Percentiles rank a stretch among this genome's conserved stretches.
Conservation (phyloP, 2,329 filamentous ascomycete species). For the Nemania diffusa region DNA sequence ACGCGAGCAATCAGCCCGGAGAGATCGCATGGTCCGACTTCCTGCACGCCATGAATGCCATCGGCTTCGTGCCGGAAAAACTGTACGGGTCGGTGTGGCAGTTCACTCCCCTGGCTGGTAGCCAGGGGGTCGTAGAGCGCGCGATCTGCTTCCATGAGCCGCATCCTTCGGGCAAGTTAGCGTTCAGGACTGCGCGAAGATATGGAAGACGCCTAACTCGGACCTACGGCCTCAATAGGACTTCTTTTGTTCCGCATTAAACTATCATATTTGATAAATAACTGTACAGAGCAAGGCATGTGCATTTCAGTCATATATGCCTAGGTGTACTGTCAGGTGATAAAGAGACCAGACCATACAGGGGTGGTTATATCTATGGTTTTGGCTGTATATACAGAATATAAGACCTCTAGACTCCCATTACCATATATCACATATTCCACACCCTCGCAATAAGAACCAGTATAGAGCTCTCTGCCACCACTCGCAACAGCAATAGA, state of each 20-base stretch:
- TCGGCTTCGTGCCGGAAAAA: background rate
- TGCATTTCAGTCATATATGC: too few species aligned
- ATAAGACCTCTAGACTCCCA: too few species aligned
- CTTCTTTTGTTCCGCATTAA: background rate
- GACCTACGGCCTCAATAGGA: background rate
- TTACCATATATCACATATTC: too few species aligned
- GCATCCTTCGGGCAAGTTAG: constrained; percentile 11
- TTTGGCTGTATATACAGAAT: too few species aligned
- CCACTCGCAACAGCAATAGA: too few species aligned
- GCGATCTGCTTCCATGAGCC: constrained; percentile 7
- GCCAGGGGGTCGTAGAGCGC: background rate
- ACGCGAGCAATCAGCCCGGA: background rate
- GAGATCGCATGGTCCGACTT: constrained; percentile 9
- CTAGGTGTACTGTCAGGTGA: too few species aligned
- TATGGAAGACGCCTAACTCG: constrained; percentile 2
- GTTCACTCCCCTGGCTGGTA: background rate
- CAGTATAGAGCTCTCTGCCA: too few species aligned
- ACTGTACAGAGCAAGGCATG: too few species aligned
- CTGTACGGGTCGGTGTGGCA: constrained; percentile 13
- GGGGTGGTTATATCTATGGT: too few species aligned
- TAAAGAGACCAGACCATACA: too few species aligned
- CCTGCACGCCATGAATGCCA: constrained; percentile 2
- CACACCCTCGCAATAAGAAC: too few species aligned
- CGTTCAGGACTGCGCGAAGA: background rate
- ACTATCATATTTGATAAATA: too few species aligned